These are phyloP conservation scores for Batrachochytrium dendrobatidis DNA, from an alignment of 371 early-diverging fungal species.

Conservation along the genomic window DNA sequence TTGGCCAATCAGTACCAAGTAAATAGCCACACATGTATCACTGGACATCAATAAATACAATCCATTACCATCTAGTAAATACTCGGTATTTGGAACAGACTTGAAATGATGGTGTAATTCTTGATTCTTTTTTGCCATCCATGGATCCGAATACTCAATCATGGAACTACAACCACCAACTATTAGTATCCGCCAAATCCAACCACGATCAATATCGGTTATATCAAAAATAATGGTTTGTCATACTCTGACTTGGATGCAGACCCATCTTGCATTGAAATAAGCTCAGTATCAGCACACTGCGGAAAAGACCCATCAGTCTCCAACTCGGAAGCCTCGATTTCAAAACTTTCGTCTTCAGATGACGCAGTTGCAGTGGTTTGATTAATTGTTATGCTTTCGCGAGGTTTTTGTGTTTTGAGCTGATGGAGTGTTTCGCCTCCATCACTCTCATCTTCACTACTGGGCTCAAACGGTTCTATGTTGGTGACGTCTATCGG, in stretches of 20 bases:
- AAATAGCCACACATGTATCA: neutral
- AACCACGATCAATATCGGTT: constrained; percentile 6
- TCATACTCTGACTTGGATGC: constrained; percentile 14
- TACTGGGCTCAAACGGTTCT: neutral
- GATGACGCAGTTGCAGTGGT: neutral
- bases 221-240: constrained; percentile 10
- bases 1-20: neutral
- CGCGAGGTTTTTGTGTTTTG: neutral
- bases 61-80: constrained; percentile 44
- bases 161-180: neutral
- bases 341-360: neutral
- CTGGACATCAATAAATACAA: neutral
- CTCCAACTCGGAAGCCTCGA: too few species aligned
- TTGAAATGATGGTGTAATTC: constrained; percentile 52
- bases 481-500: neutral
- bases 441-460: constrained; percentile 14
- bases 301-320: too few species aligned
- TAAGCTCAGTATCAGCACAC: neutral
- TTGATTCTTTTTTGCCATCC: constrained; percentile 29
- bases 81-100: constrained; percentile 50
- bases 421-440: constrained; percentile 11
- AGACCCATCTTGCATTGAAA: constrained; percentile 12
- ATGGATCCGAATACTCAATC: constrained; percentile 23
- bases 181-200: neutral
- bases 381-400: neutral